These are phyloP conservation scores for Cercospora sesami DNA, from an alignment of 2,329 filamentous ascomycete genomes.

Conservation along the genomic window DNA sequence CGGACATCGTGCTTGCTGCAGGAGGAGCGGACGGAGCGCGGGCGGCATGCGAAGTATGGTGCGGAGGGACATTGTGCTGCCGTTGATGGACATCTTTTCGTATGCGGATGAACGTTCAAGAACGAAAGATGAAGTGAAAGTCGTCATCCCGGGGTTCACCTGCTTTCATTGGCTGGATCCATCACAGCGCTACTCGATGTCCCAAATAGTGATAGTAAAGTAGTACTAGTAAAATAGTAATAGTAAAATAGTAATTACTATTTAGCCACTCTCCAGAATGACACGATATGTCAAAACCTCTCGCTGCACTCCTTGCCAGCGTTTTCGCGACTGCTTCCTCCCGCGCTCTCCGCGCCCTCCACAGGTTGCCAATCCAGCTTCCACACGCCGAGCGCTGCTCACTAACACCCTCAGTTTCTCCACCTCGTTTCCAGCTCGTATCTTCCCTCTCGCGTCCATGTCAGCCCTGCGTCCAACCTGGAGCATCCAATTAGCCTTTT, in stretches of 20 bases:
- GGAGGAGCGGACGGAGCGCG: slow-evolving; percentile 32
- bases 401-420: not conserved
- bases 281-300: not conserved
- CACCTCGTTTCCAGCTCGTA: slow-evolving; percentile 9
- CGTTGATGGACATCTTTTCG: not conserved
- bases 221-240: not conserved
- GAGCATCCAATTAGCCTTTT: not conserved
- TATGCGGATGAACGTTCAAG: not conserved
- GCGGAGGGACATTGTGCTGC: slow-evolving; percentile 29
- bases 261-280: not conserved
- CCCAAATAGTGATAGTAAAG: not conserved
- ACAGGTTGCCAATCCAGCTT: not conserved
- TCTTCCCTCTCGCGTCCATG: not conserved
- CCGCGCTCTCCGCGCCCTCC: not conserved
- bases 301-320: not conserved
- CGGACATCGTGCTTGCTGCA: slow-evolving; percentile 25
- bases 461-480: not conserved
- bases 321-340: not conserved
- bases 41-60: slow-evolving; percentile 32
- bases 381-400: not conserved
- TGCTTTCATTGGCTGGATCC: not conserved
- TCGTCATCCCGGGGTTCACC: not conserved
- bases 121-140: not conserved
- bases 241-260: not conserved
- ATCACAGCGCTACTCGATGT: not conserved